phyloP scores from a whole-genome alignment of 257 asterid genomes.

The Jaltomata sinuosa region DNA sequence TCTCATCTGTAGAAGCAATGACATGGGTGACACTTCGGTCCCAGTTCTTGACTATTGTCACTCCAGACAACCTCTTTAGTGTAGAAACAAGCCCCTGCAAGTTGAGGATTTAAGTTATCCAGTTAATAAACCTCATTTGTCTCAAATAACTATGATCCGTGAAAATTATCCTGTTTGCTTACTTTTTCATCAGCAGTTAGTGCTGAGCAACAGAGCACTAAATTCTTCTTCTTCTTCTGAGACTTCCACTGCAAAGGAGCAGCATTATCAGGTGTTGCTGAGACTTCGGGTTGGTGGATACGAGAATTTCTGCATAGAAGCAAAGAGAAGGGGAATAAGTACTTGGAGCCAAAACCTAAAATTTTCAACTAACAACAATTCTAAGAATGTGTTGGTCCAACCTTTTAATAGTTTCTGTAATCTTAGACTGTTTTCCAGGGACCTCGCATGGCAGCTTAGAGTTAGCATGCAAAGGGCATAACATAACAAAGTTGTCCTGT shows the following conservation, averaged over 20 bases:
- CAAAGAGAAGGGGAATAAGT: neutral
- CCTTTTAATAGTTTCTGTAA: slow-evolving; percentile 19
- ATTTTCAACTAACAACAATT: neutral
- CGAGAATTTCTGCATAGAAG: slow-evolving; percentile 29
- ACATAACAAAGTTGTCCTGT: slow-evolving; percentile 85
- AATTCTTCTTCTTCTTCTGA: slow-evolving; percentile 35
- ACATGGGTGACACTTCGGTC: slow-evolving; percentile 71
- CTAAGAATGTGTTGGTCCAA: neutral
- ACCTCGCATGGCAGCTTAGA: slow-evolving; percentile 54
- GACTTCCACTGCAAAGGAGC: slow-evolving; percentile 33
- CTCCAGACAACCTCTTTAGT: slow-evolving; percentile 43
- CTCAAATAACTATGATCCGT: neutral
- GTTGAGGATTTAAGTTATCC: neutral
- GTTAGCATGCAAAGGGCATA: slow-evolving; percentile 73
- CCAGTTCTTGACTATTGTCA: slow-evolving; percentile 60
- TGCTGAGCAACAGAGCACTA: slow-evolving; percentile 74
- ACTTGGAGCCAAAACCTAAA: neutral
- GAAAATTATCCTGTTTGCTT: slow-evolving; percentile 2
- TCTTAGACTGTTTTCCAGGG: slow-evolving; percentile 29
- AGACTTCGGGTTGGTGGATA: slow-evolving; percentile 12
- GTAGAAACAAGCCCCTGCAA: slow-evolving; percentile 51
- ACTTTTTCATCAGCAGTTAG: slow-evolving; percentile 64
- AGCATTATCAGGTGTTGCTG: slow-evolving; percentile 19
- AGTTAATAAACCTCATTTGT: neutral
- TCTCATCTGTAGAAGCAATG: slow-evolving; percentile 69